phyloP scores from a whole-genome alignment of 2,329 filamentous ascomycete species.

The Pseudogymnoascus sp. region DNA sequence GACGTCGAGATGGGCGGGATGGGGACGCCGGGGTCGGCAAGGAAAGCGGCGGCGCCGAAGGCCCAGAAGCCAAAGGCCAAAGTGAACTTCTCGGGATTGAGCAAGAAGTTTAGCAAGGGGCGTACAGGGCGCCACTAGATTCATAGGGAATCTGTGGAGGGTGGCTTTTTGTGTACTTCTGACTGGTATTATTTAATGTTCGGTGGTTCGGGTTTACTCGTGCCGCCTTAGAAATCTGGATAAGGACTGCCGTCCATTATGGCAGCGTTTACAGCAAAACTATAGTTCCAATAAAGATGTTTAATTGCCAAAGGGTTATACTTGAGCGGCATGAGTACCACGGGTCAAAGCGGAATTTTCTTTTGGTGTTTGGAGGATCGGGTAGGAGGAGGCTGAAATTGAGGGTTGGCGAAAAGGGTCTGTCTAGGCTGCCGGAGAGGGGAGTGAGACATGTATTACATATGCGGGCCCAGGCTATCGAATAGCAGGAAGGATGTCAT shows the following conservation, averaged over 20 bases:
- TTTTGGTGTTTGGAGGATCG: not conserved
- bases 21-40: not conserved
- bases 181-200: not conserved
- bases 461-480: not conserved
- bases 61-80: conserved; percentile 5
- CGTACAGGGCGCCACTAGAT: not conserved
- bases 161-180: not conserved
- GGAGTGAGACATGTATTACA: conserved; percentile 9
- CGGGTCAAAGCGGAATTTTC: not conserved
- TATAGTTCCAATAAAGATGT: no score
- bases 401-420: not conserved
- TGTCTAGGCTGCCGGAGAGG: conserved; percentile 3
- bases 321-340: not conserved
- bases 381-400: not conserved
- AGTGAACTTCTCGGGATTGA: not conserved
- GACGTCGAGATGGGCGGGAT: not conserved
- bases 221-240: no score
- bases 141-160: not conserved
- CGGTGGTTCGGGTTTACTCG: not conserved
- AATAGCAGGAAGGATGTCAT: not conserved
- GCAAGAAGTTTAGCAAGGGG: conserved; percentile 8
- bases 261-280: no score
- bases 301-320: no score
- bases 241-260: no score
- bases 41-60: not conserved